Conservation (phyloP, 2,329 filamentous ascomycete species). For the Venturia pyrina region DNA sequence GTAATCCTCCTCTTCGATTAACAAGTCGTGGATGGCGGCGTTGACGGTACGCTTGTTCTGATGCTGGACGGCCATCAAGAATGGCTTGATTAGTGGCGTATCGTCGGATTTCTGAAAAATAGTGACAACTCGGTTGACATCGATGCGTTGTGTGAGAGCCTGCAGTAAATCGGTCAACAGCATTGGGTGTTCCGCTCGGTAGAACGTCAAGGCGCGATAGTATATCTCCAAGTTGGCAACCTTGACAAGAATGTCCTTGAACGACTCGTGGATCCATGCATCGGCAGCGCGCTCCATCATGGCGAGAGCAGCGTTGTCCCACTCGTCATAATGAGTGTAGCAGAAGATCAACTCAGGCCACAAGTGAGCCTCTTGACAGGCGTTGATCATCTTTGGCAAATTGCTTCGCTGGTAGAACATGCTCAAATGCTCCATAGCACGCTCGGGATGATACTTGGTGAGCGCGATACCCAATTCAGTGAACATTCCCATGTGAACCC, state of each 20-base stretch:
- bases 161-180: slow-evolving; percentile 93
- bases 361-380: slow-evolving; percentile 85
- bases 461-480: slow-evolving; percentile 86
- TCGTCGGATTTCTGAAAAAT: slow-evolving; percentile 99
- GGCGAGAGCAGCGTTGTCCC: slow-evolving; percentile 89
- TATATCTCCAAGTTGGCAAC: slow-evolving; percentile 98
- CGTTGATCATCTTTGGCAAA: slow-evolving; percentile 90
- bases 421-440: slow-evolving; percentile 96
- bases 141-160: slow-evolving; percentile 81
- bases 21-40: slow-evolving; percentile 90
- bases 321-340: slow-evolving; percentile 97
- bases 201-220: slow-evolving; percentile 94
- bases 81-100: slow-evolving; percentile 95
- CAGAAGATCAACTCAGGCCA: slow-evolving; percentile 98
- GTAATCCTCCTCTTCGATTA: slow-evolving; percentile 99
- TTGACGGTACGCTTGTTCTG: slow-evolving; percentile 99
- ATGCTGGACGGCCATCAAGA: slow-evolving; percentile 87
- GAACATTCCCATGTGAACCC: slow-evolving; percentile 95
- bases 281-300: slow-evolving; percentile 98
- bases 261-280: slow-evolving; percentile 98
- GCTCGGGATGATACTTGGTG: slow-evolving; percentile 89
- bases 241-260: slow-evolving; percentile 98
- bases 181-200: slow-evolving; percentile 92
- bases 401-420: slow-evolving; percentile 98
- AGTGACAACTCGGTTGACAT: slow-evolving; percentile 97